These are phyloP conservation scores for Lodderomyces orthopsilosis DNA, from an alignment of 1,139 yeast species.

Conservation along the genomic window DNA sequence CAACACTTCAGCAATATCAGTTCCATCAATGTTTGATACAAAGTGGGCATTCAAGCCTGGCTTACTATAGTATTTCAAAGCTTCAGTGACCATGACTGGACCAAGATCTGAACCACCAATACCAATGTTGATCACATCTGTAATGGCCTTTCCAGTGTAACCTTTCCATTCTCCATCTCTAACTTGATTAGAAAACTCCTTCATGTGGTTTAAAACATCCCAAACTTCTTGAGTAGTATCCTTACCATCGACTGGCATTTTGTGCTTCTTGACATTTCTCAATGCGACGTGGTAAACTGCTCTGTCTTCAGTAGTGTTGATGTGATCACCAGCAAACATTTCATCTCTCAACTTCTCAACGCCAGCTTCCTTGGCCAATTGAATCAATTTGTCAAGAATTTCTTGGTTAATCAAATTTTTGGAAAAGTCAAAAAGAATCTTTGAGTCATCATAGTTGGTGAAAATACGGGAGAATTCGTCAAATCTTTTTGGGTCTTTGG, in stretches of 20 bases:
- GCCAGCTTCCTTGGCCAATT: slow-evolving; percentile 86
- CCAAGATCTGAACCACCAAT: slow-evolving; percentile 99
- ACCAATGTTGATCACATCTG: slow-evolving; percentile 95
- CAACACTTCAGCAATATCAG: slow-evolving; percentile 90
- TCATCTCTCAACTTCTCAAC: slow-evolving; percentile 85
- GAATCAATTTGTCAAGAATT: slow-evolving; percentile 60
- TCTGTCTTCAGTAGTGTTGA: slow-evolving; percentile 92
- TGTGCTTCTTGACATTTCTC: slow-evolving; percentile 82
- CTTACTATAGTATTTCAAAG: slow-evolving; percentile 83
- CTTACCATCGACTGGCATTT: slow-evolving; percentile 84
- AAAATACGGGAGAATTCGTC: slow-evolving; percentile 74
- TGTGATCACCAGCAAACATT: slow-evolving; percentile 89
- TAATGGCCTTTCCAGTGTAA: slow-evolving; percentile 90
- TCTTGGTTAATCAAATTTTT: slow-evolving; percentile 90
- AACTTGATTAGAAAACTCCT: slow-evolving; percentile 84
- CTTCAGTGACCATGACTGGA: slow-evolving; percentile 99
- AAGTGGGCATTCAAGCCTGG: slow-evolving; percentile 80
- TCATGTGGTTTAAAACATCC: slow-evolving; percentile 88
- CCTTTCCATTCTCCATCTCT: slow-evolving; percentile 97
- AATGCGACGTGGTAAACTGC: slow-evolving; percentile 96
- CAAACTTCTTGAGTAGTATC: slow-evolving; percentile 91
- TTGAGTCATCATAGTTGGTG: slow-evolving; percentile 78
- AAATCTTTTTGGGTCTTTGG: slow-evolving; percentile 70
- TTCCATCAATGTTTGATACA: slow-evolving; percentile 97
- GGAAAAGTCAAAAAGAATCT: slow-evolving; percentile 90